These are phyloP conservation scores for Gyrodon lividus DNA, from an alignment of 768 basidiomycete genomes.

Conservation along the genomic window DNA sequence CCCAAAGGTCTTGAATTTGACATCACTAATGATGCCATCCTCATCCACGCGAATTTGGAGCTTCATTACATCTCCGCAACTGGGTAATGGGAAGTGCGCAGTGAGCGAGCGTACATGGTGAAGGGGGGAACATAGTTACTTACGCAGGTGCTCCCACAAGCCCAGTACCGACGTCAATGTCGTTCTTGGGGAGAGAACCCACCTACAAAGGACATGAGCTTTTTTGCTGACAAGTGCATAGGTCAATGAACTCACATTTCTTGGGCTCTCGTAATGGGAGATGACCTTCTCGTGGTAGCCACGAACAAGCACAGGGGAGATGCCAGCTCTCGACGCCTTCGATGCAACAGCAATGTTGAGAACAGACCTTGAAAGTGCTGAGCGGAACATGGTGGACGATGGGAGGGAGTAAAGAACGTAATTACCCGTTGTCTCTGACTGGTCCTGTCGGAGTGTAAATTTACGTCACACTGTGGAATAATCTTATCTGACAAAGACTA, in stretches of 20 bases:
- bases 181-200: constrained; percentile 91
- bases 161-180: constrained; percentile 92
- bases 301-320: constrained; percentile 58
- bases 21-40: constrained; percentile 92
- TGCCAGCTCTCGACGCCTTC: constrained; percentile 35
- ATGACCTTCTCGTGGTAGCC: constrained; percentile 96
- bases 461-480: constrained; percentile 8
- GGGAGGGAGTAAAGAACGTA: constrained; percentile 16
- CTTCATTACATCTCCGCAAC: constrained; percentile 99
- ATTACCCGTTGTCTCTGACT: not conserved
- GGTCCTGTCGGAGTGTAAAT: constrained; percentile 13
- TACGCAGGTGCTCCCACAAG: constrained; percentile 97
- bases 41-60: constrained; percentile 98
- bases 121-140: constrained; percentile 32
- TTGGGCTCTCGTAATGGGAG: constrained; percentile 94
- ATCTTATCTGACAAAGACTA: constrained; percentile 17
- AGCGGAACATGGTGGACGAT: constrained; percentile 65
- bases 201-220: constrained; percentile 71
- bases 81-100: constrained; percentile 30
- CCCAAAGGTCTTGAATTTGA: constrained; percentile 99
- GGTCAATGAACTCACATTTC: constrained; percentile 71
- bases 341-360: constrained; percentile 46
- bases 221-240: constrained; percentile 36
- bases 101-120: constrained; percentile 15
- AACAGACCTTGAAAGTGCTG: constrained; percentile 52